phyloP scores from a whole-genome alignment of 2,329 filamentous ascomycete genomes.

The Stemphylium vesicarium region DNA sequence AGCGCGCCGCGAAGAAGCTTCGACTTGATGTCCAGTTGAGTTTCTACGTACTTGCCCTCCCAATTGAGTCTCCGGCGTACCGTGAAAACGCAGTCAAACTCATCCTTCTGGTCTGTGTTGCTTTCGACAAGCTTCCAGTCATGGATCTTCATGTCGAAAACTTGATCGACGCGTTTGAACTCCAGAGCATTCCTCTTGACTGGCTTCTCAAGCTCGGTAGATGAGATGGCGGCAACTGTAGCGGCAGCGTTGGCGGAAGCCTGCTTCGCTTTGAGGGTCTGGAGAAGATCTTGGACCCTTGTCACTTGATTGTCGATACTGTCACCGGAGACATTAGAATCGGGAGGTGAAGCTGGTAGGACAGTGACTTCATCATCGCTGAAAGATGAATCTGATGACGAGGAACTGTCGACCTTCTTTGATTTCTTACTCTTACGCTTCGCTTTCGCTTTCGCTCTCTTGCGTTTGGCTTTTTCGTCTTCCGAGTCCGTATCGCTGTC shows the following conservation, averaged over 20 bases:
- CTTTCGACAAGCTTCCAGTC: constrained; percentile 74
- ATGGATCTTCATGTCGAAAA: constrained; percentile 55
- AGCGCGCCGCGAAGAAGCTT: constrained; percentile 76
- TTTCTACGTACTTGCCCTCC: constrained; percentile 79
- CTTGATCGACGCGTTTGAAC: constrained; percentile 72
- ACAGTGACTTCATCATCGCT: constrained; percentile 15
- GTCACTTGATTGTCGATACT: constrained; percentile 20
- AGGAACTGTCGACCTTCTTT: constrained; percentile 12
- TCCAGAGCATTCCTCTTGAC: constrained; percentile 56
- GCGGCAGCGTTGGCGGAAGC: constrained; percentile 10
- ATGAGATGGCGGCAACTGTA: constrained; percentile 15
- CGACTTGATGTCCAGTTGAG: constrained; percentile 84
- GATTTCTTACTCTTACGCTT: constrained; percentile 27
- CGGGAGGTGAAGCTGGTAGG: neutral
- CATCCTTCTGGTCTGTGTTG: constrained; percentile 66
- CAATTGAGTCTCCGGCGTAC: constrained; percentile 82
- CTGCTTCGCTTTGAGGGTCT: constrained; percentile 24
- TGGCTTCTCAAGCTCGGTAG: constrained; percentile 24
- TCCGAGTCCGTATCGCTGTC: constrained; percentile 24
- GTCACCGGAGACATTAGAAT: constrained; percentile 11
- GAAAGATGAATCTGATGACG: constrained; percentile 15
- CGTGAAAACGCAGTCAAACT: constrained; percentile 80
- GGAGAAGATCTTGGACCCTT: constrained; percentile 19
- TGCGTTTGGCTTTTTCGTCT: constrained; percentile 24
- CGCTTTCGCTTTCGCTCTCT: constrained; percentile 24